These are phyloP conservation scores for Venturia oleaginea DNA, from an alignment of 2,329 filamentous ascomycete species.

Conservation along the genomic window DNA sequence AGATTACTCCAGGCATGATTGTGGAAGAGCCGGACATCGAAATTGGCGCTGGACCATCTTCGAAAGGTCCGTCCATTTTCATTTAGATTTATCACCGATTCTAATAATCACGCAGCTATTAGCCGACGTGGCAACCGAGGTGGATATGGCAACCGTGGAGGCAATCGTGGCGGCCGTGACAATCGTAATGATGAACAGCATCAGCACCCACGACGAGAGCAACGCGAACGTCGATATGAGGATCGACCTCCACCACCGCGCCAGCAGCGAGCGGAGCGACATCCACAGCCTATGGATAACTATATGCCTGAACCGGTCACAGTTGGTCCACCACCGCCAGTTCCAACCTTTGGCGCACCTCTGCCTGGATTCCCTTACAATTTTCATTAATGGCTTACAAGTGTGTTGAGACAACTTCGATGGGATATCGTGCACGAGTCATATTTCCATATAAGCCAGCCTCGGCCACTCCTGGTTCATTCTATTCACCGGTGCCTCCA, in stretches of 20 bases:
- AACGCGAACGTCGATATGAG: slow-evolving; percentile 7
- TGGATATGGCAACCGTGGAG: slow-evolving; percentile 1
- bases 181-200: slow-evolving; percentile 10
- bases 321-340: slow-evolving; percentile 30
- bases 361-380: slow-evolving; percentile 17
- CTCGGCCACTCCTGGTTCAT: background rate
- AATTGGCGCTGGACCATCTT: slow-evolving; percentile 93
- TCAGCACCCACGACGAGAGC: background rate
- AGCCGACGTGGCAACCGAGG: slow-evolving; percentile 10
- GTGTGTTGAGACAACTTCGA: background rate
- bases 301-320: slow-evolving; percentile 26
- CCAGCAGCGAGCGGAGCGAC: slow-evolving; percentile 30
- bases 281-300: slow-evolving; percentile 17
- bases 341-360: slow-evolving; percentile 31
- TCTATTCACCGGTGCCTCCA: background rate
- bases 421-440: background rate
- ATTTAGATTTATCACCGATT: slow-evolving; percentile 4
- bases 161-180: slow-evolving; percentile 6
- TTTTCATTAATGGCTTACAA: slow-evolving; percentile 4
- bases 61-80: slow-evolving; percentile 52
- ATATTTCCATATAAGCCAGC: background rate
- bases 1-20: slow-evolving; percentile 73
- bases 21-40: slow-evolving; percentile 98
- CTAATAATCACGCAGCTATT: slow-evolving; percentile 22
- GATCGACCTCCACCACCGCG: slow-evolving; percentile 14